Base-by-base conservation (phyloP, 768 basidiomycete species). In the Exidia glandulosa region DNA sequence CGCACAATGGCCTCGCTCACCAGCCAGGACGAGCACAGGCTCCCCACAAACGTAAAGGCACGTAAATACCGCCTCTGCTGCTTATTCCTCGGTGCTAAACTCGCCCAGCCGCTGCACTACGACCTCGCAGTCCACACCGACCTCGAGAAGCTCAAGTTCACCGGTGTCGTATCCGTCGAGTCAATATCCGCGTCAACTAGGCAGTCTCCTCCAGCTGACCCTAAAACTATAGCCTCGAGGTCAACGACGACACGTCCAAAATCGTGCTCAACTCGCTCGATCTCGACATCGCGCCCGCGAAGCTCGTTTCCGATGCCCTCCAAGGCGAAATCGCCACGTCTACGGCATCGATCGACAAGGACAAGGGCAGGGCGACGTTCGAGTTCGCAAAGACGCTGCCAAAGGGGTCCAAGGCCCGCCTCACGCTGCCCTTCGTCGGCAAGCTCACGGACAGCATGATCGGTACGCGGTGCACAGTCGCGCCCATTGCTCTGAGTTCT, bases 61-160 rank as follows among this genome's bases (percentile, higher is more conserved):
- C 10, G 50, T 27, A 10, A 14, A 27, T 19, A 6, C 41, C 25
- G 9, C 19, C 10, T 54, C 10, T 19, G 25, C 7, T 1, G 25
- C 6, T 14, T 12, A 54, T 54, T 25, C 25, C 27, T 54, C 9
- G 14, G 12, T 27, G 10, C 25, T 27, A 31, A 54, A 27, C 50
- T 27, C 3, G 1, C 12, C 27, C 48, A 78, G 65, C 85, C 90
- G 13, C 78, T 72, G 6, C 89, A 93, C 69, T 94, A 94, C 71
- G 86, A 89, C 64, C 68, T 93, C 56, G 83, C 82, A 52, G 74
- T 94, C 68, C 83, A 81, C 67, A 94, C 91, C 2, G 90, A 97
- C 73, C 81, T 97, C 57, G 79, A 86, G 59, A 78, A 77, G n/a
- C 78, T 84, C 61, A 79, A 74, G 10, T 98, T 93, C 70, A 76